Conservation (phyloP, 1,284 basidiomycete genomes). For the Boletellus deceptivus region DNA sequence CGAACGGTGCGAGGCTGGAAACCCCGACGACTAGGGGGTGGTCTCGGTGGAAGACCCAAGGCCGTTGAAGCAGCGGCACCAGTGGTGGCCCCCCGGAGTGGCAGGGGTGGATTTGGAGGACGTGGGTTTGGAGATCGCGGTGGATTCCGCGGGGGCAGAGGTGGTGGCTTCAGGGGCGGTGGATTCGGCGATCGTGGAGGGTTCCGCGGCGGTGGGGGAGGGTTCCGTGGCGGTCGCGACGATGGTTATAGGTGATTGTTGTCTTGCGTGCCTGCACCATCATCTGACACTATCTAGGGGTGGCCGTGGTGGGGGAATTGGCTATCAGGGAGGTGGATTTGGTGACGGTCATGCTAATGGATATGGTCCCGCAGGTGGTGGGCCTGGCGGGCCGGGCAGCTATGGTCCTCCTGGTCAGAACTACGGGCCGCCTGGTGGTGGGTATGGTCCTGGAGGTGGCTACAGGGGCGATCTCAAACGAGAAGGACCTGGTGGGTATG, state of each 20-base stretch:
- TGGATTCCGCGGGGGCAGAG: constrained; percentile 41
- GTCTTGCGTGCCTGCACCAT: constrained; percentile 18
- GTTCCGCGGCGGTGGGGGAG: constrained; percentile 39
- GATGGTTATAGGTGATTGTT: constrained; percentile 53
- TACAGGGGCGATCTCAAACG: constrained; percentile 68
- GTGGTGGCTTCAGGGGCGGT: constrained; percentile 40
- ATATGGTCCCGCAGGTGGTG: constrained; percentile 46
- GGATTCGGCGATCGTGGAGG: constrained; percentile 37
- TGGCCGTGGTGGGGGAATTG: constrained; percentile 70
- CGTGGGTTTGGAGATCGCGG: constrained; percentile 46
- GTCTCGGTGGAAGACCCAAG: constrained; percentile 93
- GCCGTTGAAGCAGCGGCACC: constrained; percentile 61
- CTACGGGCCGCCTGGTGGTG: constrained; percentile 35
- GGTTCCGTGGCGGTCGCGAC: constrained; percentile 41
- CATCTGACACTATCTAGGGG: constrained; percentile 43
- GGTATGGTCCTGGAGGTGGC: constrained; percentile 42
- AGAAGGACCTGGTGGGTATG: constrained; percentile 66
- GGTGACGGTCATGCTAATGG: constrained; percentile 55
- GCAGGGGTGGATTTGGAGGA: constrained; percentile 44
- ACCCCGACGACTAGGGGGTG: constrained; percentile 91
- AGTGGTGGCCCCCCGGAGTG: constrained; percentile 29
- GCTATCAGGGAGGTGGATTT: constrained; percentile 64
- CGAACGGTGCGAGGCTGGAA: constrained; percentile 99
- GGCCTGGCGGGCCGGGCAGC: constrained; percentile 47
- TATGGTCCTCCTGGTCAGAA: constrained; percentile 43